Evolutionary conservation across 768 basidiomycete genomes (phyloP).

Genomic region (Hericium alpestre): DNA sequence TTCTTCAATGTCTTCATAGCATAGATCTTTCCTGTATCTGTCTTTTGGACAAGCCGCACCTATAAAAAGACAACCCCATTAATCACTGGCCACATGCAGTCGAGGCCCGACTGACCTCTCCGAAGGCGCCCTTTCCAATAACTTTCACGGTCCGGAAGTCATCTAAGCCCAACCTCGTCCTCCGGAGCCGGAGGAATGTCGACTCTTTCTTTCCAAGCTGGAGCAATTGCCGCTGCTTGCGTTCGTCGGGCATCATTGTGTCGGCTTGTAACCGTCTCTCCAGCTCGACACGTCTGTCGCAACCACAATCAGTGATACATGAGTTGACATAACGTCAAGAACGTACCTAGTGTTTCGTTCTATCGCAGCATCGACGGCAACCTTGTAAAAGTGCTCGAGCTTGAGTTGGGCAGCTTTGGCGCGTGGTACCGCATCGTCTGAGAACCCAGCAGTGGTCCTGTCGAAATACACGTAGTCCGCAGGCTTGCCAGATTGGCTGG

Average conservation of each 20-base stretch:
- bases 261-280: constrained; percentile 72
- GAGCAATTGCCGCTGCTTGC: constrained; percentile 74
- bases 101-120: constrained; percentile 53
- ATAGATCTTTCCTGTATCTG: constrained; percentile 95
- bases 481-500: constrained; percentile 25
- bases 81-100: no score
- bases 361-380: constrained; percentile 90
- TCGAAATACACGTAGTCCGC: constrained; percentile 93
- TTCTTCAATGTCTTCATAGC: constrained; percentile 98
- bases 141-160: constrained; percentile 97
- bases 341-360: constrained; percentile 80
- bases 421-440: constrained; percentile 69
- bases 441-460: constrained; percentile 64
- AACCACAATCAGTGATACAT: background rate
- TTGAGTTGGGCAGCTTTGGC: constrained; percentile 90
- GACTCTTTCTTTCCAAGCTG: constrained; percentile 83
- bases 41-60: constrained; percentile 92
- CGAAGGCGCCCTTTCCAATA: constrained; percentile 98
- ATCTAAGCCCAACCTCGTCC: constrained; percentile 83
- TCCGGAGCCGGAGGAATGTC: constrained; percentile 74
- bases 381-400: constrained; percentile 93
- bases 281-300: constrained; percentile 69
- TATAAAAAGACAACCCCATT: constrained; percentile 18
- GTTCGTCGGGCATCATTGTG: constrained; percentile 63
- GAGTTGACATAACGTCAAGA: background rate